These are phyloP conservation scores for Coniferiporia weirii DNA, from an alignment of 1,284 basidiomycete species.

Conservation along the genomic window DNA sequence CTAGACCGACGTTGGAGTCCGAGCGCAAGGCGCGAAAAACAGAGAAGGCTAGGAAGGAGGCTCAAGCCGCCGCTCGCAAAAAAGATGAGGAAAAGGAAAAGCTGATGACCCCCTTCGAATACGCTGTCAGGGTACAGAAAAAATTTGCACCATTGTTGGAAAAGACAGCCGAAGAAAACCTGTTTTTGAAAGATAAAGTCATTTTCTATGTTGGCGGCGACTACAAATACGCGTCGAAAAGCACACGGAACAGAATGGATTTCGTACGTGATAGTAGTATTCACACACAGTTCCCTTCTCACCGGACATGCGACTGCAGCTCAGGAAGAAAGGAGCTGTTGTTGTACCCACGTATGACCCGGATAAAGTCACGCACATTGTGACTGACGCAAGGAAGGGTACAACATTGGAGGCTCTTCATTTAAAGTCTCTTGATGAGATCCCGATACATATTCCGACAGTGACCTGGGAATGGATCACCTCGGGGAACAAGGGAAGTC, in stretches of 20 bases:
- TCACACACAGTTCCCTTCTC: not conserved
- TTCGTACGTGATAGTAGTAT: conserved; percentile 38
- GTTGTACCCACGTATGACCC: conserved; percentile 52
- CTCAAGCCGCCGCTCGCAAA: conserved; percentile 3
- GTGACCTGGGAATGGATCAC: conserved; percentile 59
- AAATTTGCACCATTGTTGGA: conserved; percentile 14
- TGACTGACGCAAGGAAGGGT: conserved; percentile 41
- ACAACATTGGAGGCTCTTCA: conserved; percentile 36
- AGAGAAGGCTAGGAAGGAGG: conserved; percentile 8
- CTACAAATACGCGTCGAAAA: conserved; percentile 41
- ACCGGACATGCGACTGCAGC: conserved; percentile 33
- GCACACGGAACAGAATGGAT: conserved; percentile 54
- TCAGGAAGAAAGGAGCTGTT: conserved; percentile 51
- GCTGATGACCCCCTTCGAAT: conserved; percentile 18
- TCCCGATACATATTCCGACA: conserved; percentile 57
- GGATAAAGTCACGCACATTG: conserved; percentile 53
- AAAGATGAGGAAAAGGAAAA: conserved; percentile 14
- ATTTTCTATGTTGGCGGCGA: conserved; percentile 60
- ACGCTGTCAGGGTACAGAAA: conserved; percentile 10
- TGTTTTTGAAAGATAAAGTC: conserved; percentile 43
- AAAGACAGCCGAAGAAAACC: conserved; percentile 15
- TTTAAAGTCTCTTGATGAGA: conserved; percentile 44
- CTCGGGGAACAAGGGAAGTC: conserved; percentile 16
- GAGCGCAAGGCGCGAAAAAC: conserved; percentile 4
- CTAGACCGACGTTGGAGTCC: not conserved